phyloP scores from a whole-genome alignment of 495 filamentous ascomycete genomes.

The Daldinia bambusicola region DNA sequence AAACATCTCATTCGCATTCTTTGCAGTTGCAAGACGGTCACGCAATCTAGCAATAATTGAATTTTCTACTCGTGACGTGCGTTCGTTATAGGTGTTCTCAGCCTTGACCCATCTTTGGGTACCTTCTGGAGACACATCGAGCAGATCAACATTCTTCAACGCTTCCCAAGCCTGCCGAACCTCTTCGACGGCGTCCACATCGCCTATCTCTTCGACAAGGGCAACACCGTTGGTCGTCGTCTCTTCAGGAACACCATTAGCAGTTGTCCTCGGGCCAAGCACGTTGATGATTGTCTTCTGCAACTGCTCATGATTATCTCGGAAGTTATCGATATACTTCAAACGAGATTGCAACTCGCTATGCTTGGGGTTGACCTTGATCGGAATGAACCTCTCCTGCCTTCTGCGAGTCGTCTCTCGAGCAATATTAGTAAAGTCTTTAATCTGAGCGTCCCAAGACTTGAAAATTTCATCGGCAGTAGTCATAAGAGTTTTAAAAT shows the following conservation, averaged over 20 bases:
- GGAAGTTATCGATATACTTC: conserved; percentile 92
- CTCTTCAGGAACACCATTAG: conserved; percentile 61
- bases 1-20: conserved; percentile 99
- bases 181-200: conserved; percentile 98
- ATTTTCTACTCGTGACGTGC: conserved; percentile 95
- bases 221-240: conserved; percentile 69
- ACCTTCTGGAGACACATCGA: conserved; percentile 90
- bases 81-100: conserved; percentile 95
- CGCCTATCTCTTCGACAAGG: conserved; percentile 91
- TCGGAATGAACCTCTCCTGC: conserved; percentile 97
- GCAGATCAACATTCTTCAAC: conserved; percentile 90
- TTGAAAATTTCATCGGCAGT: conserved; percentile 85
- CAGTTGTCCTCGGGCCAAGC: conserved; percentile 74
- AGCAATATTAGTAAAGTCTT: conserved; percentile 97
- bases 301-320: conserved; percentile 95
- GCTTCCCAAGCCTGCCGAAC: conserved; percentile 93
- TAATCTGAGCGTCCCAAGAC: conserved; percentile 93
- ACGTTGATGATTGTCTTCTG: conserved; percentile 96
- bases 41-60: conserved; percentile 96
- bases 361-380: conserved; percentile 90
- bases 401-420: conserved; percentile 90
- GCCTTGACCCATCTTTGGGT: conserved; percentile 90
- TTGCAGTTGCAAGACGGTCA: conserved; percentile 93
- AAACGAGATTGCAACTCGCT: conserved; percentile 86
- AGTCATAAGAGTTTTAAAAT: conserved; percentile 87